Percentiles rank a stretch among this genome's conserved stretches.
Evolutionary conservation across 192 early-diverging fungal genomes (phyloP).

Genomic region (Coemansia sp.): DNA sequence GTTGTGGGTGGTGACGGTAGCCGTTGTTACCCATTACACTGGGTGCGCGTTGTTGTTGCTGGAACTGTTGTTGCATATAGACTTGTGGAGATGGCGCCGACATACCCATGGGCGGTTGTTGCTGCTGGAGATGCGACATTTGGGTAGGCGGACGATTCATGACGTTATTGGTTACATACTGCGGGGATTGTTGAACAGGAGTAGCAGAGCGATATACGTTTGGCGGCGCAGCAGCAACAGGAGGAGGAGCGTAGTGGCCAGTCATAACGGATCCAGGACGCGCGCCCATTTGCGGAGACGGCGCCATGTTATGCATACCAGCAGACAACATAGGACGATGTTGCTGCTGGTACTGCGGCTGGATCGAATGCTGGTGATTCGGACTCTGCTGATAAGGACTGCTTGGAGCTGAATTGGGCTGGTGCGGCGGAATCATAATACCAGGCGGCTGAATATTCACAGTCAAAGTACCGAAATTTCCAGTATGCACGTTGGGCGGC

Average conservation of each 20-base stretch:
- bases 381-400: neutral
- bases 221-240: neutral
- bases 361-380: neutral
- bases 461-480: constrained; percentile 46
- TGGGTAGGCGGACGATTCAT: neutral
- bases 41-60: constrained; percentile 24
- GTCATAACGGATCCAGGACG: neutral
- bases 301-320: neutral
- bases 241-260: neutral
- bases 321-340: neutral
- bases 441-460: constrained; percentile 30
- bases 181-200: constrained; percentile 4
- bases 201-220: constrained; percentile 25
- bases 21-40: constrained; percentile 35
- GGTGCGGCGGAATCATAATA: constrained; percentile 16
- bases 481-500: constrained; percentile 18
- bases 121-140: neutral
- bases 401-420: neutral
- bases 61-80: constrained; percentile 5
- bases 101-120: neutral
- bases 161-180: neutral
- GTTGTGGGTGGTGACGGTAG: neutral
- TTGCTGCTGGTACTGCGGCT: constrained; percentile 6
- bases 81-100: constrained; percentile 37
- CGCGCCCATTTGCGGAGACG: neutral